Conservation (phyloP, 1,139 yeast species). For the Magnusiomyces tetraspermus region DNA sequence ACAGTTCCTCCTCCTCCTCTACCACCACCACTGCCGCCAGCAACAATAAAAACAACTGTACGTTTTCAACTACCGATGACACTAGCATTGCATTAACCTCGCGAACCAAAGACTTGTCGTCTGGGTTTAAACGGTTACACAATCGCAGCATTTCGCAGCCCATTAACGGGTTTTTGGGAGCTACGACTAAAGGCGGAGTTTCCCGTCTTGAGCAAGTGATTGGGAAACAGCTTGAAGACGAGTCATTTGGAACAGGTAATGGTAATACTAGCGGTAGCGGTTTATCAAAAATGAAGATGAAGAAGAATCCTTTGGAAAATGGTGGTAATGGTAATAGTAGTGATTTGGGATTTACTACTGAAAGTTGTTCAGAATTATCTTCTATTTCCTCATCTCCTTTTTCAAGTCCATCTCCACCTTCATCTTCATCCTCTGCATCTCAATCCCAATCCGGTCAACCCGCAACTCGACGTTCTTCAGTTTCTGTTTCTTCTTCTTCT, state of each 20-base stretch:
- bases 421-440: too few relatives aligned
- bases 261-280: too few relatives aligned
- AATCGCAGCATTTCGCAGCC: background rate
- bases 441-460: too few relatives aligned
- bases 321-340: too few relatives aligned
- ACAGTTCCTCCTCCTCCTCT: background rate
- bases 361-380: background rate
- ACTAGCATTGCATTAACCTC: background rate
- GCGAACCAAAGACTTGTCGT: background rate
- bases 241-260: too few relatives aligned
- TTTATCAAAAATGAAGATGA: too few relatives aligned
- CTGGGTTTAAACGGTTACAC: background rate
- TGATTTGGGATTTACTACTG: too few relatives aligned
- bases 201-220: background rate
- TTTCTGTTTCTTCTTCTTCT: background rate
- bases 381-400: background rate
- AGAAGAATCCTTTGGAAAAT: too few relatives aligned
- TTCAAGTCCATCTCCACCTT: background rate
- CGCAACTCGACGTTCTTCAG: background rate
- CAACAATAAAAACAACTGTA: background rate
- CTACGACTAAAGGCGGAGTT: background rate
- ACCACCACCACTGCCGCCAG: background rate
- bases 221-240: background rate
- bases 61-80: background rate
- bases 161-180: background rate